phyloP scores from a whole-genome alignment of 2,329 filamentous ascomycete genomes.

The Diaporthe australafricana region DNA sequence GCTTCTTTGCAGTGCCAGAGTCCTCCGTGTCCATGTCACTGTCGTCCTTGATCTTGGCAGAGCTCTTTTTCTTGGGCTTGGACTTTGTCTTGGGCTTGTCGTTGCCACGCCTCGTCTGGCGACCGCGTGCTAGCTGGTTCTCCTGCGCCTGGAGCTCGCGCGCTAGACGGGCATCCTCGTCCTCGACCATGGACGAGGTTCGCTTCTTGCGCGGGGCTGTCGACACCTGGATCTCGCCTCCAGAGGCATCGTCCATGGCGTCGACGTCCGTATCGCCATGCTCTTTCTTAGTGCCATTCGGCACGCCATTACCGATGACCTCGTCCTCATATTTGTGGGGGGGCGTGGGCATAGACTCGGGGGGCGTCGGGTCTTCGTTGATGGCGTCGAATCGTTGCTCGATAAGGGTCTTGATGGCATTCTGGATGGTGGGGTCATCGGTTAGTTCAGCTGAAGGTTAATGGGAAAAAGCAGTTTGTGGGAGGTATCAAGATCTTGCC shows the following conservation, averaged over 20 bases:
- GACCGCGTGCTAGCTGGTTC: constrained; percentile 74
- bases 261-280: constrained; percentile 45
- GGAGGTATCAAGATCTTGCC: constrained; percentile 48
- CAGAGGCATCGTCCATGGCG: constrained; percentile 46
- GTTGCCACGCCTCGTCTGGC: constrained; percentile 79
- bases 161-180: constrained; percentile 88
- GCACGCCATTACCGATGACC: constrained; percentile 44
- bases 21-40: constrained; percentile 77
- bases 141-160: constrained; percentile 93
- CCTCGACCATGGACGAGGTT: constrained; percentile 65
- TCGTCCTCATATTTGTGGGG: constrained; percentile 54
- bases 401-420: constrained; percentile 78
- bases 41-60: constrained; percentile 84
- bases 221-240: constrained; percentile 61
- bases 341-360: constrained; percentile 60
- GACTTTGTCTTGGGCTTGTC: constrained; percentile 65
- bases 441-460: constrained; percentile 25
- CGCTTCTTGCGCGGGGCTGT: constrained; percentile 75
- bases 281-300: constrained; percentile 44
- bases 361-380: constrained; percentile 58
- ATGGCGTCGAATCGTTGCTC: constrained; percentile 80
- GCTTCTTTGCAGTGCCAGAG: constrained; percentile 72
- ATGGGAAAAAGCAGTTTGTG: background rate
- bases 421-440: constrained; percentile 54
- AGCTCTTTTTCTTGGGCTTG: constrained; percentile 68